Base-by-base conservation (phyloP, 2,329 filamentous ascomycete genomes). In the Tolypocladium ovalisporum region DNA sequence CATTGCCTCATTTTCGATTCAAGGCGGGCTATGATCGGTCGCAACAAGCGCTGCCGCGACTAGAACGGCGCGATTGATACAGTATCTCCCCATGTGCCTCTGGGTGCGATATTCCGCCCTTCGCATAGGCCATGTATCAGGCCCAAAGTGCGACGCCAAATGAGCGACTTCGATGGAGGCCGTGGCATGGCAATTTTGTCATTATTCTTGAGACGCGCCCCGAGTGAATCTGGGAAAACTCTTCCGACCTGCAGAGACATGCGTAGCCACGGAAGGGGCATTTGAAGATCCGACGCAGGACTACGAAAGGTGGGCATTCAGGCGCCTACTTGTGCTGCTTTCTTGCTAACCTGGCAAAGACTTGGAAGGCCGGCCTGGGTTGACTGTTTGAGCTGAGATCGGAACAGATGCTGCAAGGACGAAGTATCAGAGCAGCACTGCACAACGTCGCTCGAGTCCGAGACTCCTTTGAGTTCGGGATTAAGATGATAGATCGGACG, bases 1-100 rank as follows among this genome's bases (percentile, higher is more conserved):
- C 54, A 77, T 96, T 61, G 94, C 90, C 6, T 94, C 90, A 4
- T 96, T 96, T 70, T 89, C 90, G n/a, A 92, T 96, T 55, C 90
- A 95, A 68, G 90, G 91, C 54, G 91, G 89, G 42, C 78, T 96
- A 60, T 96, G 72, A 84, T 36, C n/a, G 35, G 29, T 40, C 15
- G 47, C 29, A 36, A 47, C 27, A n/a, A 35, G 22, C 5, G 24
- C 36, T 51, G n/a, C 37, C 13, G 36, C 22, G 34, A 37, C 17
- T 4, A 27, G 17, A 57, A 22, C 17, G 29, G 22, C 19, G 47
- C 47, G 47, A 34, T 9, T 12, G 19, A 34, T 34, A 51, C n/a
- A 5, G 17, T n/a, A n/a, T 19, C 32, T 29, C 9, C 19, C 2
- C 15, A 10, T 1, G 29, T 4, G 27, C 47, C 9, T n/a, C 29